Conservation (phyloP, 805 yeast genomes). For the Schwanniomyces vanrijiae region DNA sequence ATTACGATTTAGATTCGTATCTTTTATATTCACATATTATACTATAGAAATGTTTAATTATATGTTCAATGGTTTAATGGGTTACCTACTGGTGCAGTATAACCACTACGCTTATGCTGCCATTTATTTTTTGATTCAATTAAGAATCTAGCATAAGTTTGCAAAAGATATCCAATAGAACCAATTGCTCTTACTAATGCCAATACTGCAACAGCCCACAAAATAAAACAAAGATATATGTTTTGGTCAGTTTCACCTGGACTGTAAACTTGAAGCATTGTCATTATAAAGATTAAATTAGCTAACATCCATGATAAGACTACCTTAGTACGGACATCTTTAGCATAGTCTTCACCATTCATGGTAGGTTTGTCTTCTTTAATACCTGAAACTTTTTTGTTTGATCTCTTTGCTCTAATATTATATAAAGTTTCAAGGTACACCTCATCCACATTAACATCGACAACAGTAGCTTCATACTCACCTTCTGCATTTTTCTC, state of each 20-base stretch:
- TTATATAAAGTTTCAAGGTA: constrained; percentile 74
- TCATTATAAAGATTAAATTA: constrained; percentile 79
- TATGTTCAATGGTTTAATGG: constrained; percentile 29
- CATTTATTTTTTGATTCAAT: constrained; percentile 42
- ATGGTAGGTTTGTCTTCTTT: constrained; percentile 25
- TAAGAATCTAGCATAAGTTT: constrained; percentile 32
- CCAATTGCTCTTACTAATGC: constrained; percentile 84
- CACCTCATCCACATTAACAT: constrained; percentile 80
- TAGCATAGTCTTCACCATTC: constrained; percentile 80
- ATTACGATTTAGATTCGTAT: background rate
- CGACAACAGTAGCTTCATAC: constrained; percentile 75
- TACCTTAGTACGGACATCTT: constrained; percentile 92
- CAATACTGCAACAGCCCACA: constrained; percentile 90
- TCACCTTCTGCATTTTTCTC: constrained; percentile 79
- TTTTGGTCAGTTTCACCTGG: constrained; percentile 61
- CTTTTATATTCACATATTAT: background rate
- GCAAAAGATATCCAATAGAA: constrained; percentile 65
- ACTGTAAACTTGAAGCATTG: constrained; percentile 78
- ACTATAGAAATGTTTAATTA: background rate
- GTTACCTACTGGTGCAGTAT: constrained; percentile 32
- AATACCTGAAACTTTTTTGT: constrained; percentile 44
- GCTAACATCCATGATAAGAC: constrained; percentile 93
- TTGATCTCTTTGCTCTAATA: constrained; percentile 69
- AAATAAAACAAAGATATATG: constrained; percentile 75
- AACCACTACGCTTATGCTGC: constrained; percentile 41